Evolutionary conservation across 257 asterid species (phyloP).

Genomic region (Eustoma russellianum): DNA sequence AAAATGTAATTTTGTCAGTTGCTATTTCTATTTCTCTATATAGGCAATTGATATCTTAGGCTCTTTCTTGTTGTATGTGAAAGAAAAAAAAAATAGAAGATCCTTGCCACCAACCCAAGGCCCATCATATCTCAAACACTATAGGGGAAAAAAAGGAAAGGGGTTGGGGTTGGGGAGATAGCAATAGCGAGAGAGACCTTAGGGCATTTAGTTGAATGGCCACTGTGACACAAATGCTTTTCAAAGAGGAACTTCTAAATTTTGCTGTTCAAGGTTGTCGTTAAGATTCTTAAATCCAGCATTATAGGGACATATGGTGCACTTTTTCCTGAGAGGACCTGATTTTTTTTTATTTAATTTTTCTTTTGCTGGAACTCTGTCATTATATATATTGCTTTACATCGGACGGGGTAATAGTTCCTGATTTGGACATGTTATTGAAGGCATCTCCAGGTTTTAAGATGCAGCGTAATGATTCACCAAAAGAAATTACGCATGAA

Average conservation of each 20-base stretch:
- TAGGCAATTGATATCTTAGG: not conserved
- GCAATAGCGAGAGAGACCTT: too few species aligned
- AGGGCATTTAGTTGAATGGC: too few species aligned
- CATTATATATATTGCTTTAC: not conserved
- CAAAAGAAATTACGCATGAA: constrained; percentile 36
- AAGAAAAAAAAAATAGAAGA: too few species aligned
- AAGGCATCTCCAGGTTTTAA: constrained; percentile 48
- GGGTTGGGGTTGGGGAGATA: too few species aligned
- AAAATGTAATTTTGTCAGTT: too few species aligned
- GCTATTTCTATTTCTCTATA: not conserved
- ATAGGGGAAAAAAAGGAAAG: too few species aligned
- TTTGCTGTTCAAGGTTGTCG: too few species aligned
- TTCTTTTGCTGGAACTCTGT: too few species aligned
- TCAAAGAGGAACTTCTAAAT: too few species aligned
- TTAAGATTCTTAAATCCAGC: not conserved
- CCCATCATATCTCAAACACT: too few species aligned
- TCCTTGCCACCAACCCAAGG: too few species aligned
- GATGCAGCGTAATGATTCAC: constrained; percentile 29
- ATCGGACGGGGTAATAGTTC: not conserved
- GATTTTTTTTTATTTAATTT: not conserved
- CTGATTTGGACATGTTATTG: constrained; percentile 21
- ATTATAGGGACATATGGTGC: not conserved
- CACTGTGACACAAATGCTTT: too few species aligned
- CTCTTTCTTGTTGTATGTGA: not conserved
- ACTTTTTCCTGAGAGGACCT: not conserved